Evolutionary conservation across 345 rosid species (phyloP), one percentile per base, ranked within the genome.

Genomic region (Rhizophora apiculata): DNA sequence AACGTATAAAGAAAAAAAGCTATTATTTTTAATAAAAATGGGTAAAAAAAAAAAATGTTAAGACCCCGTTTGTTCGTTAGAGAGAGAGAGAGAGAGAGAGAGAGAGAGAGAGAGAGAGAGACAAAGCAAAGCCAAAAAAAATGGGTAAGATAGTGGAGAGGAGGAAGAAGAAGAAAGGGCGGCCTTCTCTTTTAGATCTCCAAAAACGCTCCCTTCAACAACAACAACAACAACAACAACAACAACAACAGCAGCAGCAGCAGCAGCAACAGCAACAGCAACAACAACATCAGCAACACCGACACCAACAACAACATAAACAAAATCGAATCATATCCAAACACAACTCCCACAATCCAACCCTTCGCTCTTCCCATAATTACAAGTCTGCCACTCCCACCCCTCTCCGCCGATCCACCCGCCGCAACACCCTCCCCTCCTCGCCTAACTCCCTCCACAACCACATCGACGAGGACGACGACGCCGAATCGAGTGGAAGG

Each of bases 341-440:
- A 30, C 49, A 13, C 58, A 31, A 6, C 63, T 43, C 16, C 55
- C 39, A 55, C 22, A 39, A 10, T 71, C 62, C 22, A 52, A 56
- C 55, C 62, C 30, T 39, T 51, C 53, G 60, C 9, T 30, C 34
- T 67, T 54, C 63, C 37, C 68, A 62, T 56, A 83, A 76, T 86
- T 75, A 76, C 82, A 76, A 75, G 27, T 56, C 73, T 70, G 80
- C 83, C 80, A 69, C 87, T 65, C 60, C 79, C 10, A 55, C 67
- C 68, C 65, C 74, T 29, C 67, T 46, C 61, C 92, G 86, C 70
- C 86, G 92, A 79, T 87, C 89, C 72, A 39, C 81, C 34, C 86
- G 92, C 79, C 85, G 84, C 10, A 63, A 63, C 30, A 65, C 79
- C 34, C 39, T 46, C 36, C 58, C 60, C 71, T 21, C 68, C 27